These are phyloP conservation scores for Aspergillus ochraceoroseus DNA, from an alignment of 2,329 filamentous ascomycete species.

Conservation along the genomic window DNA sequence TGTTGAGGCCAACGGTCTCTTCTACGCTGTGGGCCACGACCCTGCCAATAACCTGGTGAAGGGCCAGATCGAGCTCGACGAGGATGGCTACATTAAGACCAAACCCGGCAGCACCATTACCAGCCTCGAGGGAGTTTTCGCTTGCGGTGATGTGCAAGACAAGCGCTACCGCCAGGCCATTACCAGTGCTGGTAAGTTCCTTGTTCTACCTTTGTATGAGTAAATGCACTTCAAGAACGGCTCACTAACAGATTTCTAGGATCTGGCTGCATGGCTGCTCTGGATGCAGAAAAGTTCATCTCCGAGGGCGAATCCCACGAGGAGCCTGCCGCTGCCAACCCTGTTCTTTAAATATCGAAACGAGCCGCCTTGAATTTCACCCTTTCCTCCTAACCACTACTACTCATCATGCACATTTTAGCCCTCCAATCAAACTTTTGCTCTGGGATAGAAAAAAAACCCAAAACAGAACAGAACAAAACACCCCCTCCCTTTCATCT, in stretches of 20 bases:
- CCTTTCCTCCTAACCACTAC: background rate
- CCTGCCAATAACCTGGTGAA: slow-evolving; percentile 88
- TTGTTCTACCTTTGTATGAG: background rate
- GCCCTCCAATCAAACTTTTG: too few relatives aligned
- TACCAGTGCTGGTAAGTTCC: slow-evolving; percentile 79
- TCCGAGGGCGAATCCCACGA: slow-evolving; percentile 63
- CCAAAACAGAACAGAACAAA: too few relatives aligned
- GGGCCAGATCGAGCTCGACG: slow-evolving; percentile 80
- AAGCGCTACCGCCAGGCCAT: slow-evolving; percentile 98
- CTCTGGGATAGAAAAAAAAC: too few relatives aligned
- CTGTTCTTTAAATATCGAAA: slow-evolving; percentile 51
- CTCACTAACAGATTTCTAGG: slow-evolving; percentile 51
- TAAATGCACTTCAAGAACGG: too few relatives aligned
- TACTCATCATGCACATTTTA: too few relatives aligned
- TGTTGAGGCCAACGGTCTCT: slow-evolving; percentile 85
- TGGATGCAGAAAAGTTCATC: slow-evolving; percentile 93
- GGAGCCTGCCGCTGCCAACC: slow-evolving; percentile 52
- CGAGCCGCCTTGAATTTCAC: background rate
- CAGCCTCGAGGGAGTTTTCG: slow-evolving; percentile 86
- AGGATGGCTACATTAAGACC: slow-evolving; percentile 86
- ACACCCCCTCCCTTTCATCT: too few relatives aligned
- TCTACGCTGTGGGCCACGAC: slow-evolving; percentile 96
- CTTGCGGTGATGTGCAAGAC: slow-evolving; percentile 95
- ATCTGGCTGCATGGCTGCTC: slow-evolving; percentile 88
- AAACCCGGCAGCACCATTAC: slow-evolving; percentile 84